phyloP scores from a whole-genome alignment of 2,329 filamentous ascomycete genomes.

The Fonsecaea nubica region DNA sequence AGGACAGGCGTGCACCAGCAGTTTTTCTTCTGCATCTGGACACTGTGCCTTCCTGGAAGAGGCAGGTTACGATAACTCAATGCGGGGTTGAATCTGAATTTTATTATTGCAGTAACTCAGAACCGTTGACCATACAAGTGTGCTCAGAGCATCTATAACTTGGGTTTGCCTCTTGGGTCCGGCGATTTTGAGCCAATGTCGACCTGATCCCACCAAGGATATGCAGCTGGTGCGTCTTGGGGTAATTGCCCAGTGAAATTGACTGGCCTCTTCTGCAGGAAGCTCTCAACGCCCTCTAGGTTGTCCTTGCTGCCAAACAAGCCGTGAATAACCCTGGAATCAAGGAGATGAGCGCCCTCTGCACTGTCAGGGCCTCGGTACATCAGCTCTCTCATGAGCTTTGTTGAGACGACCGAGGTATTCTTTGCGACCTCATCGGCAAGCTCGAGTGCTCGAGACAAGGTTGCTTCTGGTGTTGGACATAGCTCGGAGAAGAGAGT shows the following conservation, averaged over 20 bases:
- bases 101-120: background rate
- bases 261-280: slow-evolving; percentile 71
- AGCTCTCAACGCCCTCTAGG: slow-evolving; percentile 71
- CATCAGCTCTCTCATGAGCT: slow-evolving; percentile 75
- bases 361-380: slow-evolving; percentile 61
- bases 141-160: slow-evolving; percentile 17
- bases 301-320: slow-evolving; percentile 62
- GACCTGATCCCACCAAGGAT: slow-evolving; percentile 72
- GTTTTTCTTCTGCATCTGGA: background rate
- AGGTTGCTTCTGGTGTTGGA: slow-evolving; percentile 63
- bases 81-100: background rate
- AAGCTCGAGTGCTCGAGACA: slow-evolving; percentile 69
- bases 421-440: slow-evolving; percentile 71
- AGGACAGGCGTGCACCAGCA: background rate
- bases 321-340: slow-evolving; percentile 55
- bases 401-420: slow-evolving; percentile 68
- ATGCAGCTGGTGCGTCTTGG: slow-evolving; percentile 63
- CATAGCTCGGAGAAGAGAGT: slow-evolving; percentile 72
- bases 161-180: slow-evolving; percentile 31
- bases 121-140: background rate
- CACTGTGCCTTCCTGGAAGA: background rate
- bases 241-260: slow-evolving; percentile 68
- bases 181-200: slow-evolving; percentile 46
- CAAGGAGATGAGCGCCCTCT: slow-evolving; percentile 73
- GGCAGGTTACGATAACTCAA: slow-evolving; percentile 1